These are phyloP conservation scores for Avena insularis DNA, from an alignment of 176 grass and related monocot genomes.

Conservation along the genomic window DNA sequence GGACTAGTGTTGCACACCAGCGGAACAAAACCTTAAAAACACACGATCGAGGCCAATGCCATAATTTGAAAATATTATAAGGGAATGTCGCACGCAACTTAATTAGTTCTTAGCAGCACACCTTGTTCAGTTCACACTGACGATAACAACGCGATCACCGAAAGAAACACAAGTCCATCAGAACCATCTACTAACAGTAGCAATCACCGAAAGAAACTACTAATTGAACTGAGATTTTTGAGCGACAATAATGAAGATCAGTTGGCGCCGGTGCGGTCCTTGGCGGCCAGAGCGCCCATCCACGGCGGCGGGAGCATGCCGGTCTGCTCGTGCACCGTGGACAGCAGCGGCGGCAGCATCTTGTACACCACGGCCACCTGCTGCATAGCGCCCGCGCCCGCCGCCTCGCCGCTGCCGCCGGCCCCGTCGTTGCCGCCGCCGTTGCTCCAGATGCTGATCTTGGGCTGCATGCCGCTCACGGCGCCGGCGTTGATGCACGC, in stretches of 20 bases:
- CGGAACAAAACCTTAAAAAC: no score
- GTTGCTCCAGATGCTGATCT: conserved; percentile 16
- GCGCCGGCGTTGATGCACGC: conserved; percentile 2
- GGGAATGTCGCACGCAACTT: no score
- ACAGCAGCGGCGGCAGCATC: conserved; percentile 1
- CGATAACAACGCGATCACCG: no score
- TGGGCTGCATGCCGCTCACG: not conserved
- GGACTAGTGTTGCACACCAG: no score
- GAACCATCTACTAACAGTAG: no score
- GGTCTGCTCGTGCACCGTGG: not conserved
- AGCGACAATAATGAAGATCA: not conserved
- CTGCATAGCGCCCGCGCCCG: not conserved
- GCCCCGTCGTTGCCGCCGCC: not conserved
- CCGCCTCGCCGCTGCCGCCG: not conserved
- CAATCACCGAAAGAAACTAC: no score
- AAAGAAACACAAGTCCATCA: no score
- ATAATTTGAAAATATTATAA: no score
- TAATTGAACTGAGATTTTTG: not conserved
- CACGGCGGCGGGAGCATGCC: not conserved
- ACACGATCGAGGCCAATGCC: no score
- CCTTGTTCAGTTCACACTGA: no score
- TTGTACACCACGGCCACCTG: not conserved
- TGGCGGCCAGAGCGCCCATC: not conserved
- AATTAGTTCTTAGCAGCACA: no score
- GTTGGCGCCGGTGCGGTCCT: not conserved